Conservation (phyloP, 495 filamentous ascomycete genomes). For the Hypoxylon fuscum region DNA sequence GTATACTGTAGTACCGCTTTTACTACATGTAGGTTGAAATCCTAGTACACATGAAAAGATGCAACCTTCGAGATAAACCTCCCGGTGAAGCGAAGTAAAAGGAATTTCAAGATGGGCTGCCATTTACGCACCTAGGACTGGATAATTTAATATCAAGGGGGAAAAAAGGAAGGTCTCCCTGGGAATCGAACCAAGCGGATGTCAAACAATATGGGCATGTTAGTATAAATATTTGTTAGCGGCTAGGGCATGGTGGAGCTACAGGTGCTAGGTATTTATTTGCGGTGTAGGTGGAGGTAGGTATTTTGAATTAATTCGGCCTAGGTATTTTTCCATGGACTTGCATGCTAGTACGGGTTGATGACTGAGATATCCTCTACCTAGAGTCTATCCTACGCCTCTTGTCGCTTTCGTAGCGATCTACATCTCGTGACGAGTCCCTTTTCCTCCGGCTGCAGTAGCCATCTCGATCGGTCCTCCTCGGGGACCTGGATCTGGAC, state of each 20-base stretch:
- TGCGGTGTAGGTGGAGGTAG: no score
- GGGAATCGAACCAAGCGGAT: no score
- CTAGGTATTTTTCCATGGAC: constrained; percentile 1
- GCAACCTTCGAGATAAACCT: no score
- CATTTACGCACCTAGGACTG: no score
- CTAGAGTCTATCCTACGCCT: constrained; percentile 67
- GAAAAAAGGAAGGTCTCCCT: no score
- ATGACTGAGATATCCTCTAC: constrained; percentile 6
- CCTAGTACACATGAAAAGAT: neutral
- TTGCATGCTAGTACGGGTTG: neutral
- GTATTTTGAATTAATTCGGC: neutral
- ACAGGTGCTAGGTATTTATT: no score
- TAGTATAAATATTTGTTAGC: no score
- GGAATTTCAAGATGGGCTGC: no score
- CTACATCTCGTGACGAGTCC: constrained; percentile 68
- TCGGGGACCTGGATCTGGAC: constrained; percentile 49
- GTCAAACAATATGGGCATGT: no score
- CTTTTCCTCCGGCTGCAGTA: constrained; percentile 67
- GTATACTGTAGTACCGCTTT: constrained; percentile 2
- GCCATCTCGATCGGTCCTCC: constrained; percentile 60
- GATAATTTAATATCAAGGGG: no score
- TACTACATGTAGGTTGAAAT: neutral
- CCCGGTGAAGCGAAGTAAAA: no score
- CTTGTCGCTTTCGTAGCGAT: constrained; percentile 70
- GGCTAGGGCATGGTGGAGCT: no score